Base-by-base conservation (phyloP, 345 rosid species). In the Clarkia xantiana region DNA sequence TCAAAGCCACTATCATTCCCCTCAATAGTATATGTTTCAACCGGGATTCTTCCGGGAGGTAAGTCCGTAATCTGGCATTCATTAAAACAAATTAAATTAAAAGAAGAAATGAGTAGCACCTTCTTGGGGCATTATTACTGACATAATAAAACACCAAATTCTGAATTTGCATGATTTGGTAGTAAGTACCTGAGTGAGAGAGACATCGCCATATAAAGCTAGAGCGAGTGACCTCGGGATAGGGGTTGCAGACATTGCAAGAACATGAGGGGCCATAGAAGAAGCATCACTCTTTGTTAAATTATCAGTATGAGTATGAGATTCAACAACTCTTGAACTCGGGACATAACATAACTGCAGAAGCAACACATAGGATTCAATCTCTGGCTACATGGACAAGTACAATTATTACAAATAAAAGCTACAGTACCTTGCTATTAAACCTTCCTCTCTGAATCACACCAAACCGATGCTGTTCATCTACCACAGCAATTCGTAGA, bases 391-490 rank as follows among this genome's bases (percentile, higher is more conserved):
- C 2, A 22, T 12, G 34, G 16, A 47, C 13, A 48, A 13, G 39
- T 29, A 29, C n/a, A 48, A 48, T 20, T 17, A 23, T 9, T 15
- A 47, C n/a, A 19, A 9, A 47, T 47, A 16, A 45, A 45, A 45
- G 18, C 14, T 18, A 14, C 8, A 47, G 76, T 50, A 91, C 98
- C 98, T 84, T 91, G 73, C 84, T 80, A 74, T 80, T 91, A 65
- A 91, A 86, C 50, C 76, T 83, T 63, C 96, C 98, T 68, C 98
- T 84, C 65, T 91, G 98, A 67, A 91, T 80, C 56, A 90, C 96
- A 47, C 97, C 97, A 83, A 90, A 90, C 45, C 96, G 86, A 67
- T 91, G 98, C 55, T 86, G 94, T 75, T 86, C 96, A 63, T 91
- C 98, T 52, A 91, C 96, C 57, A 91, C 83, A 44, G 98, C 77